Evolutionary conservation across 352 stramenopile genomes (phyloP), one percentile per base, ranked within the genome.

Genomic region (Phytophthora hibernalis): DNA sequence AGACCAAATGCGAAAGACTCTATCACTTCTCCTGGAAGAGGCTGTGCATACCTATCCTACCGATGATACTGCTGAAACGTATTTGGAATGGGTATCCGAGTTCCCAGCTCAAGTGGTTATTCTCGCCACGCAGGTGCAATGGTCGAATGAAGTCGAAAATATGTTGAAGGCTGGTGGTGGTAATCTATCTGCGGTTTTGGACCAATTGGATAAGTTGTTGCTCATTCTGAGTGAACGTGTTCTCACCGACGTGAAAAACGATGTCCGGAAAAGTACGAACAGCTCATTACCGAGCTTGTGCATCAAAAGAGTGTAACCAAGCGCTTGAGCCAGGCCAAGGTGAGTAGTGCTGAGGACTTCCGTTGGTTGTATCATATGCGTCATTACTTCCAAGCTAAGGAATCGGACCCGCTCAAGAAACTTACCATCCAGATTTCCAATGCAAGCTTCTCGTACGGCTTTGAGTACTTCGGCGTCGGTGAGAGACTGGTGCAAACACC

Each of bases 201-300:
- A 92, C 38, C 75, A 89, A 68, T 70, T 91, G 43, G 86, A 96
- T 70, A 80, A 84, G 38, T 86, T 98, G 31, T 79, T 99, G 30
- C 83, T 97, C 55, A 91, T 99, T 51, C 94, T 99, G 77, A 98
- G 97, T 43, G 95, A 98, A 73, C 97, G 95, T 24, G 96, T 99
- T 30, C 85, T 99, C 10, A 83, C 88, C 3, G 95, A 99, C 76
- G 83, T 99, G 21, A 97, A 97, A 35, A 91, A 93, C 26, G 92
- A 98, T 59, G 89, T 97, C 15, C 88, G 97, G 15, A 98, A 98
- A 99, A 99, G 77, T 99, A 99, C 71, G 98, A 99, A 61, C 98
- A 99, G 76, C 86, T 99, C 11, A 99, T 99, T 72, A 99, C 98
- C 11, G 98, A 99, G 74, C 87, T 99, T n/a, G 98, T 99, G 18